Percentiles rank a stretch among this genome's conserved stretches.
phyloP scores from a whole-genome alignment of 2,329 filamentous ascomycete genomes.

The Alternaria sp. region DNA sequence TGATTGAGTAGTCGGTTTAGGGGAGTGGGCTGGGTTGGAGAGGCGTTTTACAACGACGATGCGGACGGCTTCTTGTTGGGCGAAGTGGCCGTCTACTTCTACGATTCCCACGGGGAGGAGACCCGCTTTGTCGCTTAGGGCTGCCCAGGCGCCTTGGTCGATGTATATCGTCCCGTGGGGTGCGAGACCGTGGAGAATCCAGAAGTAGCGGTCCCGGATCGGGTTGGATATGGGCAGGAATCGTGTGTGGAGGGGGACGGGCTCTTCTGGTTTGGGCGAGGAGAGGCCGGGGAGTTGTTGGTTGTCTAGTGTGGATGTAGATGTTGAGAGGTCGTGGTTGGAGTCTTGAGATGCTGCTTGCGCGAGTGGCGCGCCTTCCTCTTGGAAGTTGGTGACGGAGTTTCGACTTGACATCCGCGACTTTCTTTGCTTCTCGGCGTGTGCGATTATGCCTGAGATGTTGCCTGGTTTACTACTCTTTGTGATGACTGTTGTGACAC shows the following conservation, averaged over 20 bases:
- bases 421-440: conserved; percentile 70
- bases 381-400: conserved; percentile 38
- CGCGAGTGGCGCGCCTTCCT: conserved; percentile 30
- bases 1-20: conserved; percentile 1
- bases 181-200: conserved; percentile 89
- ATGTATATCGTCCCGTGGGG: conserved; percentile 93
- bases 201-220: conserved; percentile 51
- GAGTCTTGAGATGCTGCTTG: conserved; percentile 28
- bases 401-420: conserved; percentile 37
- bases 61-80: conserved; percentile 89
- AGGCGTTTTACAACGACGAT: conserved; percentile 76
- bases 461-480: conserved; percentile 93
- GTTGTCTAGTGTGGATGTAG: conserved; percentile 32
- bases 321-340: conserved; percentile 28
- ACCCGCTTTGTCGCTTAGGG: conserved; percentile 81
- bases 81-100: conserved; percentile 85
- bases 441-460: conserved; percentile 82
- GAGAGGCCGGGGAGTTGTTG: conserved; percentile 36
- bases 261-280: conserved; percentile 32
- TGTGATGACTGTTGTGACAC: conserved; percentile 95
- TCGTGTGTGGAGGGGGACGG: conserved; percentile 78
- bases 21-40: conserved; percentile 2
- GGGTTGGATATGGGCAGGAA: conserved; percentile 71
- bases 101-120: conserved; percentile 90
- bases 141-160: conserved; percentile 84